Conservation (phyloP, 2,329 filamentous ascomycete species). For the Fonsecaea pedrosoi region DNA sequence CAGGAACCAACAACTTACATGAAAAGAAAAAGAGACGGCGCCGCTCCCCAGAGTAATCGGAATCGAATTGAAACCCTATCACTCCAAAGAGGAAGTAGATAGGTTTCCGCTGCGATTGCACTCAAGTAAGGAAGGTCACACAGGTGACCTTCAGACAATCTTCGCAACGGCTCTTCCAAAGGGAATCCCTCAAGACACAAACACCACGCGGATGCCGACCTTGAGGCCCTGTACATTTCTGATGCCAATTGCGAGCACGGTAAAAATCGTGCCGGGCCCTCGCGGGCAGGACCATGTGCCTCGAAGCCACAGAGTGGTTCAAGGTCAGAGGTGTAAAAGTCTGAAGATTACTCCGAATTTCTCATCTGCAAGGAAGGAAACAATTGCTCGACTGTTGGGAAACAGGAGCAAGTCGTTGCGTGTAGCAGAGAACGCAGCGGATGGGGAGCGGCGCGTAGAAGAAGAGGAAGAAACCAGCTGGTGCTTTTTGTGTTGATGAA, state of each 20-base stretch:
- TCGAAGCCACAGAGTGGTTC: slow-evolving; percentile 16
- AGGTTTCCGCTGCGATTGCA: slow-evolving; percentile 86
- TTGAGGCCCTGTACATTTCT: slow-evolving; percentile 78
- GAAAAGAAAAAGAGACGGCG: slow-evolving; percentile 64
- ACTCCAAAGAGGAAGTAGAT: slow-evolving; percentile 43
- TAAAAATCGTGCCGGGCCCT: slow-evolving; percentile 77
- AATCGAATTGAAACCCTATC: slow-evolving; percentile 77
- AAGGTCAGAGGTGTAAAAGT: slow-evolving; percentile 42
- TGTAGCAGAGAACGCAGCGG: slow-evolving; percentile 96
- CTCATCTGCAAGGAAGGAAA: slow-evolving; percentile 74
- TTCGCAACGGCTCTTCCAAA: slow-evolving; percentile 94
- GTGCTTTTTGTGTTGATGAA: neutral
- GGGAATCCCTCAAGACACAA: slow-evolving; percentile 53
- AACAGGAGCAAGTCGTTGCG: slow-evolving; percentile 54
- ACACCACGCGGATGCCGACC: slow-evolving; percentile 41
- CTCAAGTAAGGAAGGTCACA: slow-evolving; percentile 72
- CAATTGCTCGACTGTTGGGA: slow-evolving; percentile 25
- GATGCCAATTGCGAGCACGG: slow-evolving; percentile 85
- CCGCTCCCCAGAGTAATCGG: slow-evolving; percentile 86
- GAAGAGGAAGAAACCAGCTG: slow-evolving; percentile 44
- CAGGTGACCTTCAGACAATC: slow-evolving; percentile 69
- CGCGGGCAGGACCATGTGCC: slow-evolving; percentile 68
- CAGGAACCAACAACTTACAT: slow-evolving; percentile 25
- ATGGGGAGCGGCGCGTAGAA: slow-evolving; percentile 80
- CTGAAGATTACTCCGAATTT: slow-evolving; percentile 99